phyloP scores from a whole-genome alignment of 1,284 basidiomycete species.

The Boletus mariae region DNA sequence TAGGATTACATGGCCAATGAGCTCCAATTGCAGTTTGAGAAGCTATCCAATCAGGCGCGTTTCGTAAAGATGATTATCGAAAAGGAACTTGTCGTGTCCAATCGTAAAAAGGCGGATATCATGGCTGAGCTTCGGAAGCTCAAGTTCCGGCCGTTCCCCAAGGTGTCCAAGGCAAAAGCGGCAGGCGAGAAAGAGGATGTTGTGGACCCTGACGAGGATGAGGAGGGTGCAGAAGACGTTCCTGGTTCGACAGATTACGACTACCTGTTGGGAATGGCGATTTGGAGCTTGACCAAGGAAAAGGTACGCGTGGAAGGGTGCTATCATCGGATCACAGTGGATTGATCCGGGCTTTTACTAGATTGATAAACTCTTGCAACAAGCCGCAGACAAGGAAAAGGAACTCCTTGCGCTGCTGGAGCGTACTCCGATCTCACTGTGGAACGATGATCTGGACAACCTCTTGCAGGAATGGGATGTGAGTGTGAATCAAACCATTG shows the following conservation, averaged over 20 bases:
- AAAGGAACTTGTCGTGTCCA: constrained; percentile 86
- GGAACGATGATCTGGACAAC: constrained; percentile 85
- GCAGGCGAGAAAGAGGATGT: constrained; percentile 69
- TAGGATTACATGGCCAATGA: constrained; percentile 87
- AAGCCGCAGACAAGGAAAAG: constrained; percentile 79
- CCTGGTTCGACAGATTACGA: constrained; percentile 76
- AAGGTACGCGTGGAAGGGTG: constrained; percentile 54
- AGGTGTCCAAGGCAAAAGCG: constrained; percentile 65
- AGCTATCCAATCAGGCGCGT: constrained; percentile 90
- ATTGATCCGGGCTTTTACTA: constrained; percentile 32
- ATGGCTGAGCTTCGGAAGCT: constrained; percentile 80
- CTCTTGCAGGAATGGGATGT: constrained; percentile 89
- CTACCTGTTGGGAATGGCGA: constrained; percentile 93
- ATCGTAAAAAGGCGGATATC: constrained; percentile 87
- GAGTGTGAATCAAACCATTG: constrained; percentile 24
- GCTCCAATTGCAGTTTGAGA: constrained; percentile 81
- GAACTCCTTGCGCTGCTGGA: constrained; percentile 82
- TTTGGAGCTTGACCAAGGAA: constrained; percentile 93
- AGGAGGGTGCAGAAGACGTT: constrained; percentile 45
- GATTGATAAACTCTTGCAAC: constrained; percentile 83
- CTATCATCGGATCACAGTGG: not conserved
- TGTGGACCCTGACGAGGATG: constrained; percentile 60
- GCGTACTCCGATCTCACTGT: constrained; percentile 80
- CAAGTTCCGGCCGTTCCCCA: constrained; percentile 90
- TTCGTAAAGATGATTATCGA: constrained; percentile 97